Conservation (phyloP, 768 basidiomycete genomes). For the Gelatoporia subvermispora region DNA sequence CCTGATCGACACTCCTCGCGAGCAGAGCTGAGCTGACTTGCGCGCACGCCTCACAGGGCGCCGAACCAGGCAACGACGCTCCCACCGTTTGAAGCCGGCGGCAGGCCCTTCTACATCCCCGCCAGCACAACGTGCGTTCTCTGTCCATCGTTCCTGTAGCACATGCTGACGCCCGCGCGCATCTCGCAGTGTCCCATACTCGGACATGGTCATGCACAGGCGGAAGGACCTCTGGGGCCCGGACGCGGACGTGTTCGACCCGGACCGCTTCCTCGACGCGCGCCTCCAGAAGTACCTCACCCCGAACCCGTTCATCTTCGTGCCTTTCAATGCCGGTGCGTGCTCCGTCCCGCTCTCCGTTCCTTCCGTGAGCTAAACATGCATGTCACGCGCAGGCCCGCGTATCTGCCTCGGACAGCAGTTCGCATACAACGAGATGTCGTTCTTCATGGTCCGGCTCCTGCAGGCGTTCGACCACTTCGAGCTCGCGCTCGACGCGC, state of each 20-base stretch:
- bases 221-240: slow-evolving; percentile 53
- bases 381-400: slow-evolving; percentile 28
- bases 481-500: slow-evolving; percentile 33
- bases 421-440: slow-evolving; percentile 54
- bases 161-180: background rate
- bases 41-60: slow-evolving; percentile 6
- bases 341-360: background rate
- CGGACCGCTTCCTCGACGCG: slow-evolving; percentile 57
- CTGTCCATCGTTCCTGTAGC: background rate
- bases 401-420: slow-evolving; percentile 58
- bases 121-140: slow-evolving; percentile 23
- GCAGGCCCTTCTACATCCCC: slow-evolving; percentile 26
- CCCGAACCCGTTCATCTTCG: slow-evolving; percentile 51
- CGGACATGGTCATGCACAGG: slow-evolving; percentile 26
- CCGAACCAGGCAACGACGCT: slow-evolving; percentile 18
- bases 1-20: slow-evolving; percentile 18
- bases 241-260: slow-evolving; percentile 48
- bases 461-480: slow-evolving; percentile 44
- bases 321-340: slow-evolving; percentile 28
- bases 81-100: slow-evolving; percentile 17
- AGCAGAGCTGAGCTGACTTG: background rate
- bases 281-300: slow-evolving; percentile 43
- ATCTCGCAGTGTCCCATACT: slow-evolving; percentile 19
- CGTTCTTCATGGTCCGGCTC: slow-evolving; percentile 49
- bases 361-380: no score